These are phyloP conservation scores for Wickerhamomyces sp. DNA, from an alignment of 1,139 yeast species.

Conservation along the genomic window DNA sequence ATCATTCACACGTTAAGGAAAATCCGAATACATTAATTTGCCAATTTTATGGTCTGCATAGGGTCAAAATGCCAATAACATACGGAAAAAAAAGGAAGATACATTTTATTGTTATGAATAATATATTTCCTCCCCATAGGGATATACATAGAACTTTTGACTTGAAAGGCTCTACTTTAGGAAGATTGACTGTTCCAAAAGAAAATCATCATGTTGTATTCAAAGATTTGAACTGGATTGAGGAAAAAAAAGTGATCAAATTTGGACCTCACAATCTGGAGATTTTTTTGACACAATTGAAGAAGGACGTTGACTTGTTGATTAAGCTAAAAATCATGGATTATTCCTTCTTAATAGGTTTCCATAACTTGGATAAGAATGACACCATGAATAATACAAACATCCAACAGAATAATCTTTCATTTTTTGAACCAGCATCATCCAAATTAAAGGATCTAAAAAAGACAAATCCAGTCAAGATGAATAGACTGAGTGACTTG, in stretches of 20 bases:
- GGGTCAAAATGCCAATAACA: slow-evolving; percentile 80
- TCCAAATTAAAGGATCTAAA: slow-evolving; percentile 38
- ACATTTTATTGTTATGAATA: slow-evolving; percentile 95
- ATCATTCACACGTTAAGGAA: slow-evolving; percentile 72
- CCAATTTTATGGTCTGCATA: slow-evolving; percentile 92
- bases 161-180: slow-evolving; percentile 89
- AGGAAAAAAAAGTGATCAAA: slow-evolving; percentile 53
- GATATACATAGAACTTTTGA: slow-evolving; percentile 86
- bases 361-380: slow-evolving; percentile 69
- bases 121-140: slow-evolving; percentile 90
- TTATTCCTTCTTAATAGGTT: slow-evolving; percentile 82
- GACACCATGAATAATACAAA: slow-evolving; percentile 34
- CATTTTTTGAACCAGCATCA: slow-evolving; percentile 39
- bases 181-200: slow-evolving; percentile 51
- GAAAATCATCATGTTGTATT: slow-evolving; percentile 36
- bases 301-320: slow-evolving; percentile 68
- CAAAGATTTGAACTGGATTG: slow-evolving; percentile 88
- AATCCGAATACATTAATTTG: slow-evolving; percentile 88
- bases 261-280: slow-evolving; percentile 69
- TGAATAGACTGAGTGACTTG: slow-evolving; percentile 34
- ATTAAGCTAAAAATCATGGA: slow-evolving; percentile 87
- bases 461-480: slow-evolving; percentile 44
- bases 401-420: slow-evolving; percentile 29
- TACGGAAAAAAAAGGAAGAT: slow-evolving; percentile 61
- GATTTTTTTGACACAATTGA: slow-evolving; percentile 63